These are phyloP conservation scores for Gonapodya sp. DNA, from an alignment of 192 early-diverging fungal species.

Conservation along the genomic window DNA sequence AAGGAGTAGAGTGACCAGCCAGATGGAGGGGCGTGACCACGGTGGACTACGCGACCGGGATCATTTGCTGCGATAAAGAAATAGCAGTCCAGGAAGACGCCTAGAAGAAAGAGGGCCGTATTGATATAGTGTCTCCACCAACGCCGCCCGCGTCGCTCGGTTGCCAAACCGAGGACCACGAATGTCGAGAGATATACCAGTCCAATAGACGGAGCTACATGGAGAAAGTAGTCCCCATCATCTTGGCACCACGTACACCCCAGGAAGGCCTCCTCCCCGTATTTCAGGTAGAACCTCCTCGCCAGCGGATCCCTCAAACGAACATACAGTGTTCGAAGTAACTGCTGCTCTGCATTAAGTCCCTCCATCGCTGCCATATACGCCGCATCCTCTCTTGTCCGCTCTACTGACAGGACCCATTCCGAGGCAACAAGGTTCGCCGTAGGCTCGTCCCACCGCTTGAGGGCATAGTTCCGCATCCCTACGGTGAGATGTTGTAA, in stretches of 20 bases:
- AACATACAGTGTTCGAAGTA: neutral
- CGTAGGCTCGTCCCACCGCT: neutral
- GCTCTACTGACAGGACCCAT: neutral
- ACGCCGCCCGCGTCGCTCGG: neutral
- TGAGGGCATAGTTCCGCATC: neutral
- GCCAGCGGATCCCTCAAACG: neutral
- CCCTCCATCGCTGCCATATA: neutral
- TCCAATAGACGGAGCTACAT: neutral
- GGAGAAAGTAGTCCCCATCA: neutral
- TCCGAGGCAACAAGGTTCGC: neutral
- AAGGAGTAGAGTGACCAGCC: constrained; percentile 5
- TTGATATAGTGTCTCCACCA: constrained; percentile 2
- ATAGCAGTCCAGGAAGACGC: neutral
- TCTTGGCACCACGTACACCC: constrained; percentile 4
- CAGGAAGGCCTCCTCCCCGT: constrained; percentile 6
- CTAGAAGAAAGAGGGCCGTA: neutral
- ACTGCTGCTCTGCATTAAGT: neutral
- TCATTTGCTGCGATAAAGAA: neutral
- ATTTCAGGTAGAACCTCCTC: neutral
- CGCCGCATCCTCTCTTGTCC: neutral
- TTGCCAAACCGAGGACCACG: neutral
- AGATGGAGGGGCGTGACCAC: neutral
- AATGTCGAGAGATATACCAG: neutral
- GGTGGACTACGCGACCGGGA: neutral
- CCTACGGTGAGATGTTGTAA: neutral